Evolutionary conservation across 441 rosid genomes (phyloP).

Genomic region (Sinapis alba): DNA sequence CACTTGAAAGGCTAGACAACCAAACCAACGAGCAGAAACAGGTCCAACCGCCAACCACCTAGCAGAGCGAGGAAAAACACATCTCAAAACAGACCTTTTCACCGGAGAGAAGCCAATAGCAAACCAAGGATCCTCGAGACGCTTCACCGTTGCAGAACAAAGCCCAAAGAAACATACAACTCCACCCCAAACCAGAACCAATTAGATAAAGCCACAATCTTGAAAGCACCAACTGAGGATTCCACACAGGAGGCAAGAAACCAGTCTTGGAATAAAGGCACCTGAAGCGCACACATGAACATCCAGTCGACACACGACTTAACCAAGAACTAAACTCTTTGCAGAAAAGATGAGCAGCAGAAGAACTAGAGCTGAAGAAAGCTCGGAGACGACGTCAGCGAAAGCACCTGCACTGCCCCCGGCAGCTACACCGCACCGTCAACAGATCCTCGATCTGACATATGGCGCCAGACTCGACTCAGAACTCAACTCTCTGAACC

Average conservation of each 20-base stretch:
- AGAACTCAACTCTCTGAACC: too few relatives aligned
- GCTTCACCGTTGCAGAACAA: background rate
- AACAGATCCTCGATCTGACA: too few relatives aligned
- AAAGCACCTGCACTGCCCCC: too few relatives aligned
- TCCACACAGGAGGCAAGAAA: background rate
- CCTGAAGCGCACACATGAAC: too few relatives aligned
- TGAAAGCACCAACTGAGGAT: background rate
- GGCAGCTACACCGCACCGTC: too few relatives aligned
- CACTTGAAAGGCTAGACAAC: background rate
- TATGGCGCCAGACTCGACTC: too few relatives aligned
- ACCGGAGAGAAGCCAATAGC: background rate
- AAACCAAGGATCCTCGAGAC: background rate
- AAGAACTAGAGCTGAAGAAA: too few relatives aligned
- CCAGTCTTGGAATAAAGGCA: background rate
- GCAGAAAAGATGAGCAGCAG: too few relatives aligned
- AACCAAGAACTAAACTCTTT: too few relatives aligned
- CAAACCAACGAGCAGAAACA: background rate
- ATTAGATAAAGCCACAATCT: background rate
- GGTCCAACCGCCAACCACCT: background rate
- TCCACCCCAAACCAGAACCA: background rate
- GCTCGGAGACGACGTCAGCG: too few relatives aligned
- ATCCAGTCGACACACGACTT: too few relatives aligned
- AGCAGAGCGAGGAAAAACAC: background rate
- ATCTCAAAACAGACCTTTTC: background rate
- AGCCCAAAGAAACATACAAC: background rate